Conservation (phyloP, 1,284 basidiomycete genomes). For the Gomphus sp. region DNA sequence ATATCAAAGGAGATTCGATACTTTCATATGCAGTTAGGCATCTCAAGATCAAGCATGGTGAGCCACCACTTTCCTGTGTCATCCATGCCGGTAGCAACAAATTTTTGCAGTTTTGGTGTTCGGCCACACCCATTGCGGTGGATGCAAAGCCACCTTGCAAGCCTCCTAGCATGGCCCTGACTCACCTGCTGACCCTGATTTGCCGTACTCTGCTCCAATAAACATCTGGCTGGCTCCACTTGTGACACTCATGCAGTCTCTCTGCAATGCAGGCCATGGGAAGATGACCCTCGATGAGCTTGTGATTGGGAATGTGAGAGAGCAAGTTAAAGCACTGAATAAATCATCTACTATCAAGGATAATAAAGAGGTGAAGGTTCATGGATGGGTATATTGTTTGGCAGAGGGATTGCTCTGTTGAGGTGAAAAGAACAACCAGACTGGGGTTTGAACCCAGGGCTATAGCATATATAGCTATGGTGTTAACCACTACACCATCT, state of each 20-base stretch:
- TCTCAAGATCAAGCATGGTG: too few relatives aligned
- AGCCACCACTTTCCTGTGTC: slow-evolving; percentile 23
- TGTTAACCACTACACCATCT: too few relatives aligned
- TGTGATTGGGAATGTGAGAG: neutral
- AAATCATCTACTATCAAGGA: slow-evolving; percentile 62
- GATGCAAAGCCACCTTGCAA: slow-evolving; percentile 56
- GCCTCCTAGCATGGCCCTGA: too few relatives aligned
- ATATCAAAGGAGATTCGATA: slow-evolving; percentile 71
- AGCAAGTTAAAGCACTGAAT: neutral
- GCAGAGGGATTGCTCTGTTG: too few relatives aligned
- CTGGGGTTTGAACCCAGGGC: too few relatives aligned
- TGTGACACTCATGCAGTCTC: slow-evolving; percentile 45
- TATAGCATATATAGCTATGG: too few relatives aligned
- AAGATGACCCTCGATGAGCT: slow-evolving; percentile 13
- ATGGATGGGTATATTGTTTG: too few relatives aligned
- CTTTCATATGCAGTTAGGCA: slow-evolving; percentile 76
- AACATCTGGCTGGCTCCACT: too few relatives aligned
- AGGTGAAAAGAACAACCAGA: too few relatives aligned
- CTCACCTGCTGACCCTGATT: too few relatives aligned
- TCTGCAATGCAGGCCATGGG: slow-evolving; percentile 27
- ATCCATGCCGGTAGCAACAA: neutral
- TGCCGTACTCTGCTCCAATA: too few relatives aligned
- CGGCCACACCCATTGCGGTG: slow-evolving; percentile 78
- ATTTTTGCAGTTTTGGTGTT: slow-evolving; percentile 59
- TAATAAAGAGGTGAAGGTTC: too few relatives aligned